Evolutionary conservation across 148 eudicot genomes (phyloP).

Genomic region (Beta vulgaris): DNA sequence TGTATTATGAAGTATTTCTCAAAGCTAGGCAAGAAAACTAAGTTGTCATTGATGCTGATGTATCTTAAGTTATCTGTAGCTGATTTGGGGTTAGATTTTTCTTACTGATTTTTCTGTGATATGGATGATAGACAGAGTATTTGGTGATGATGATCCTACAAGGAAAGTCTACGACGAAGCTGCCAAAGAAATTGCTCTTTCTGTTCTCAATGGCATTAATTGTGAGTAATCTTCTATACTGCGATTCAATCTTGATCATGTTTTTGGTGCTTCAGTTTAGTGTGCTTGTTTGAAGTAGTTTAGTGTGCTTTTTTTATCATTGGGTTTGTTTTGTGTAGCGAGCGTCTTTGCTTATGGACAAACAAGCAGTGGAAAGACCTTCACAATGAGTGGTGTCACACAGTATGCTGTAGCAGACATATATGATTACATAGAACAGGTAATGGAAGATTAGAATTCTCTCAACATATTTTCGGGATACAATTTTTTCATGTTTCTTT

Average conservation of each 20-base stretch:
- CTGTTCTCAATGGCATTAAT: slow-evolving; percentile 72
- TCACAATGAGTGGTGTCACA: slow-evolving; percentile 76
- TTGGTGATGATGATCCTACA: slow-evolving; percentile 57
- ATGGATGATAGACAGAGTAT: slow-evolving; percentile 61
- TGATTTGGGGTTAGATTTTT: neutral
- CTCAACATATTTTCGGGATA: too few species aligned
- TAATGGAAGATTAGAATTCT: too few species aligned
- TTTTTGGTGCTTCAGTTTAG: neutral
- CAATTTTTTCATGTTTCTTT: too few species aligned
- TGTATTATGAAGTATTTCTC: neutral
- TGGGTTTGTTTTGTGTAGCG: slow-evolving; percentile 38
- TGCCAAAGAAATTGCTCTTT: slow-evolving; percentile 72
- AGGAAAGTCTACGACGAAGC: slow-evolving; percentile 71
- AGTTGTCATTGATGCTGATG: neutral
- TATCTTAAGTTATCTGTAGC: neutral
- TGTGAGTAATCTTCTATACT: slow-evolving; percentile 39
- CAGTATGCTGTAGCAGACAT: slow-evolving; percentile 62
- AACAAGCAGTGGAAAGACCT: slow-evolving; percentile 94
- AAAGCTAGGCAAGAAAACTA: neutral
- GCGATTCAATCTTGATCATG: neutral
- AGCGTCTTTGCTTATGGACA: slow-evolving; percentile 91
- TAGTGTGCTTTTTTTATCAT: too few species aligned
- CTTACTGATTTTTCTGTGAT: slow-evolving; percentile 2
- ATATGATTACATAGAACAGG: slow-evolving; percentile 56
- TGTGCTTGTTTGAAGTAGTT: neutral